Evolutionary conservation across 2,329 filamentous ascomycete species (phyloP), one percentile per base, ranked within the genome.

Genomic region (Calonectria pteridis): DNA sequence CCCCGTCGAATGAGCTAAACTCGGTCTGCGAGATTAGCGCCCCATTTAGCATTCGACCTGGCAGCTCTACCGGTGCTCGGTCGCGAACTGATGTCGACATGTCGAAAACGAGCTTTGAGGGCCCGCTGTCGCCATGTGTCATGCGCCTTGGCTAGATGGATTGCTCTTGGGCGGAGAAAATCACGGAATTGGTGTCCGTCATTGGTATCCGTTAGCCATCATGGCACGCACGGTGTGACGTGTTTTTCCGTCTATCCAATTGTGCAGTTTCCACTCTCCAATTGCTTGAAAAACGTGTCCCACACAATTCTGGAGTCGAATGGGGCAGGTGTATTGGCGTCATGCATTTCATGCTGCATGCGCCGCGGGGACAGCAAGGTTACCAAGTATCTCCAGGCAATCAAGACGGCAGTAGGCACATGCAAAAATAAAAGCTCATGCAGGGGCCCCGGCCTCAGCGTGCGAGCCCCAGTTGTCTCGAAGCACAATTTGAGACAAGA

Each of bases 1-100:
- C 69, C 63, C 69, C 69, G 64, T 71, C 26, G 35, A n/a, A 71
- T 71, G 68, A 69, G 67, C 67, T 40, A 69, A 63, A 69, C 11
- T n/a, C 40, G 16, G n/a, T 28, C 26, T 20, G 23, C 55, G 33
- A 37, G 23, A 49, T 51, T 50, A 51, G 53, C 67, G 67, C 67
- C 20, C 53, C 55, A 63, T 62, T 69, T 49, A 46, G 43, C 53
- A 62, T 58, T 40, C 46, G 29, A 51, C 43, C 18, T 63, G 67
- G 67, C 53, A 63, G 29, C 29, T 26, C 6, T 59, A 6, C 66
- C 51, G 43, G 40, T 13, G 23, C 33, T 40, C 55, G 55, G 55
- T 62, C 55, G 55, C 55, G 55, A 62, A 62, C 55, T 62, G 55
- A 40, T 62, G 55, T 62, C 35, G 55, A 62, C 55, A 40, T 62